Percentiles rank a stretch among this genome's conserved stretches.
These are phyloP conservation scores for Hydnomerulius pinastri DNA, from an alignment of 768 basidiomycete species.

Conservation along the genomic window DNA sequence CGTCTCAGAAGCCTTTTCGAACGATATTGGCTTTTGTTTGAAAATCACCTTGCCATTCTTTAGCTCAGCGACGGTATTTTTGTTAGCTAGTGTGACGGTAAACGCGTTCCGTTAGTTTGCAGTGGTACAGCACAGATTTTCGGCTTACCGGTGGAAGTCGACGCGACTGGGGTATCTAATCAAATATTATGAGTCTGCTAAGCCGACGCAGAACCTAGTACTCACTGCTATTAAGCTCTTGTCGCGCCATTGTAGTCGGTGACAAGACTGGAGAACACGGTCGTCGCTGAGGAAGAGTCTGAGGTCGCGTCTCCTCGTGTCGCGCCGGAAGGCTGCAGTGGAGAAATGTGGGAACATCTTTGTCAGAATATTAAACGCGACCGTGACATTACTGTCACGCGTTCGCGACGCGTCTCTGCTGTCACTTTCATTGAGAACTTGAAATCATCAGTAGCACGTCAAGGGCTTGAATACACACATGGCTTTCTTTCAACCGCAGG, in stretches of 20 bases:
- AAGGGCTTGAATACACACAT: no score
- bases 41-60: conserved; percentile 78
- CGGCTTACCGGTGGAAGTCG: conserved; percentile 18
- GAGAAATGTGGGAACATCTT: conserved; percentile 34
- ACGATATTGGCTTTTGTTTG: conserved; percentile 71
- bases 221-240: conserved; percentile 19
- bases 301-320: conserved; percentile 22
- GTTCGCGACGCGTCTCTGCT: conserved; percentile 42
- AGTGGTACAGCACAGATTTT: neutral
- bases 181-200: conserved; percentile 5
- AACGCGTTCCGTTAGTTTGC: conserved; percentile 17
- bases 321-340: conserved; percentile 11
- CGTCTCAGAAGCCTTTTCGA: conserved; percentile 81
- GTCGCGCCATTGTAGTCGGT: conserved; percentile 20
- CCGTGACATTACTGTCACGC: conserved; percentile 45
- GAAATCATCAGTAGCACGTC: no score
- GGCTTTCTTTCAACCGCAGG: conserved; percentile 65
- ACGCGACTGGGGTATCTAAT: conserved; percentile 14
- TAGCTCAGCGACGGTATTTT: conserved; percentile 54
- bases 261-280: neutral
- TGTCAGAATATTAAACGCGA: conserved; percentile 24
- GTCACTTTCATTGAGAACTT: no score
- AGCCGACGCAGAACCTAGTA: conserved; percentile 4
- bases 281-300: conserved; percentile 9
- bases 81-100: conserved; percentile 38